A percentile compares a stretch with the other conserved stretches of the same genome.
Evolutionary conservation across 2,329 filamentous ascomycete genomes (phyloP).

Genomic region (Tolypocladium guangdongense): DNA sequence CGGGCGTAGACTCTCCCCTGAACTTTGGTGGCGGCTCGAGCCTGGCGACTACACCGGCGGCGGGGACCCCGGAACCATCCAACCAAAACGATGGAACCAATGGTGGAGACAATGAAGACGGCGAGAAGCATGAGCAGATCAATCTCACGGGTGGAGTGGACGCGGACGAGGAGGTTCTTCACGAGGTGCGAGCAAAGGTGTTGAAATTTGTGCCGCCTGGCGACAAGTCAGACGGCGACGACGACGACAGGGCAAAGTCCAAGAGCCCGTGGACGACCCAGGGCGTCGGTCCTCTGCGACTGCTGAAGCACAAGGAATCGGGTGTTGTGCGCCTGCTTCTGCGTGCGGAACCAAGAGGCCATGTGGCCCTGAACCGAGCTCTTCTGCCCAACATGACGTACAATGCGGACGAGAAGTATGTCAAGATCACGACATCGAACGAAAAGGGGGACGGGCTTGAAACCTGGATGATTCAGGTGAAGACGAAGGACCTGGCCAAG

Average conservation of each 20-base stretch:
- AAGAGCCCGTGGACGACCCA: conserved; percentile 55
- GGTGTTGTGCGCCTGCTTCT: conserved; percentile 57
- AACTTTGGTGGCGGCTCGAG: conserved; percentile 49
- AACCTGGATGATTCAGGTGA: conserved; percentile 63
- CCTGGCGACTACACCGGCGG: conserved; percentile 48
- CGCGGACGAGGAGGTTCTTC: conserved; percentile 58
- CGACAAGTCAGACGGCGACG: conserved; percentile 33
- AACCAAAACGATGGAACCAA: conserved; percentile 32
- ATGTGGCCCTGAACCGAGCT: conserved; percentile 60
- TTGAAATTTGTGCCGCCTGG: conserved; percentile 45
- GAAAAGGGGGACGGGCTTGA: conserved; percentile 50
- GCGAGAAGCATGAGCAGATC: conserved; percentile 55
- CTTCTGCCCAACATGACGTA: conserved; percentile 54
- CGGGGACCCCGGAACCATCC: conserved; percentile 47
- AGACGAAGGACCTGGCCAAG: conserved; percentile 48
- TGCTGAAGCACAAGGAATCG: conserved; percentile 64
- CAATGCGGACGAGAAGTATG: conserved; percentile 47
- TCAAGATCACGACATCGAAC: conserved; percentile 46
- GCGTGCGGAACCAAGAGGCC: conserved; percentile 64
- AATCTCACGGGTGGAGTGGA: conserved; percentile 59
- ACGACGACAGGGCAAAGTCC: conserved; percentile 31
- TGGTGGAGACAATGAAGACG: conserved; percentile 36
- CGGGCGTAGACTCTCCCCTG: conserved; percentile 41
- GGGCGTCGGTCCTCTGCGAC: conserved; percentile 59
- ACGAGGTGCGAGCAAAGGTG: conserved; percentile 62